phyloP scores from a whole-genome alignment of 768 basidiomycete genomes.

The Russula foetens region DNA sequence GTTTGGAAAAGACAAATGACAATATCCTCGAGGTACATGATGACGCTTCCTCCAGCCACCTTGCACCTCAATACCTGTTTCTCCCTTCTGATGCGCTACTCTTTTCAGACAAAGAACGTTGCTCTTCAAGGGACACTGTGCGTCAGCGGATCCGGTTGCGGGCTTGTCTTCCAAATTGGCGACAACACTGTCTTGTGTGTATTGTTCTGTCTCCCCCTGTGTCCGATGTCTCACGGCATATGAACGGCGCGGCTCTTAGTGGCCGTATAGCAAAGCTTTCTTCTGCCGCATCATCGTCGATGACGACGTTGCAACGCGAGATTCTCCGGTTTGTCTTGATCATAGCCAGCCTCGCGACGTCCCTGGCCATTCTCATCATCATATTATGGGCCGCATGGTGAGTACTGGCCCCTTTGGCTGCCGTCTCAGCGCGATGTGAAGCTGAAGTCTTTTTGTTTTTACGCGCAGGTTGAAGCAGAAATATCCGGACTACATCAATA shows the following conservation, averaged over 20 bases:
- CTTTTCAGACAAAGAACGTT: conserved; percentile 44
- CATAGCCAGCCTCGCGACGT: conserved; percentile 38
- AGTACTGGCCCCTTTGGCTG: conserved; percentile 11
- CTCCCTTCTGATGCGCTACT: conserved; percentile 18
- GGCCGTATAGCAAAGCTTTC: conserved; percentile 37
- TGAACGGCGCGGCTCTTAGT: conserved; percentile 3
- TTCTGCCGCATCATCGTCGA: conserved; percentile 23
- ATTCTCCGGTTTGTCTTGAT: conserved; percentile 47
- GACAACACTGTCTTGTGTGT: conserved; percentile 43
- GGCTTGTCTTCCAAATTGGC: conserved; percentile 42
- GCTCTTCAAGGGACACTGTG: conserved; percentile 50
- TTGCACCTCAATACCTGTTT: neutral
- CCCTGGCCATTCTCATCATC: conserved; percentile 43
- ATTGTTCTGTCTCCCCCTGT: conserved; percentile 18
- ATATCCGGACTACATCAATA: conserved; percentile 40
- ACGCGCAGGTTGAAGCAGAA: conserved; percentile 33
- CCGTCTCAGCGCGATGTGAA: conserved; percentile 7
- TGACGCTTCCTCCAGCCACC: neutral
- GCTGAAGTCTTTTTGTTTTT: neutral
- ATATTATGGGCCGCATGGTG: conserved; percentile 38
- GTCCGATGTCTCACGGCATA: neutral
- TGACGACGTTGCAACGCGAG: conserved; percentile 47
- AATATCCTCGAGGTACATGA: conserved; percentile 23
- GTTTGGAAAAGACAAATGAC: conserved; percentile 25
- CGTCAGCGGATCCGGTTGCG: conserved; percentile 40